Base-by-base conservation (phyloP, 192 early-diverging fungal species). In the Linnemannia elongata region DNA sequence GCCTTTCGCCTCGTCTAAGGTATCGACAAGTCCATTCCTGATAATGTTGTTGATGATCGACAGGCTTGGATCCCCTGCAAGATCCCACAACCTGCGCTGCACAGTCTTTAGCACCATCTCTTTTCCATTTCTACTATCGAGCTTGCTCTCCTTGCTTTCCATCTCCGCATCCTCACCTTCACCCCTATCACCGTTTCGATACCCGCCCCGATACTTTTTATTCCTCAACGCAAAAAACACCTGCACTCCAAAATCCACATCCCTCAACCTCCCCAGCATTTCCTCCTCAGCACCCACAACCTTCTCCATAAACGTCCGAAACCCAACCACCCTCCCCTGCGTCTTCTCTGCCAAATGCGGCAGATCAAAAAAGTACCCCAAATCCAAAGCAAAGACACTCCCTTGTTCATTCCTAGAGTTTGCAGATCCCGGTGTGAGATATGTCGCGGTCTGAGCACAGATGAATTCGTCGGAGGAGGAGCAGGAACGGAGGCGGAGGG, bases 331-430 rank as follows among this genome's bases (percentile, higher is more conserved):
- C 5, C 82, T 52, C 49, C 71, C 76, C 6, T 45, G 57, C 2
- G 76, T 76, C 35, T 42, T 68, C 18, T 69, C 20, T 8, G 54
- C 33, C 27, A 76, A 69, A 69, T 63, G 52, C 3, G 41, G 38
- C 0, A 85, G 74, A 33, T 85, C 74, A 42, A 80, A 71, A 15
- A 76, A 80, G 33, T 85, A 80, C 2, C 74, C 78, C 24, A 79
- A 68, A 36, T 80, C 83, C 39, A 80, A 74, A 22, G 77, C 66
- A 20, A 79, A n/a, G 24, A 74, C 72, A n/a, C 77, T 85, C 17
- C 38, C 77, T 22, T 84, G 82, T 1, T 73, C 76, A 57, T 78
- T 84, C 82, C 77, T 57, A 84, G 75, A 39, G 70, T 47, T 8
- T 22, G 6, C n/a, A 74, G 75, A 66, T 83, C 76, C 22, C 74